Evolutionary conservation across 306 rosid genomes (phyloP).

Genomic region (Phaseolus lunatus): DNA sequence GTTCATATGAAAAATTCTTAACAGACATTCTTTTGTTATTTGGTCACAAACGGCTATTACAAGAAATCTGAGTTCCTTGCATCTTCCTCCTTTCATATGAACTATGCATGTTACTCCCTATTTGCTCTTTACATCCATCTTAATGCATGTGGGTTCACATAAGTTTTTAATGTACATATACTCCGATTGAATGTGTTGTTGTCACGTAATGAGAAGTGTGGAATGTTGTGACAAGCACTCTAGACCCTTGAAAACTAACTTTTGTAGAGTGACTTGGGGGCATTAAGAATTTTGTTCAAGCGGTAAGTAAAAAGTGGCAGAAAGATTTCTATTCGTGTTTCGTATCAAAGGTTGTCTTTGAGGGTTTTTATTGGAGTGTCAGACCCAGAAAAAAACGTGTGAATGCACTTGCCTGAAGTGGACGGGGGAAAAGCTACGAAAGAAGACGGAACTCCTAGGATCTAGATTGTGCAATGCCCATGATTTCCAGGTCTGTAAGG

Average conservation of each 20-base stretch:
- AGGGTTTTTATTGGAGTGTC: background rate
- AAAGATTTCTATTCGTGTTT: background rate
- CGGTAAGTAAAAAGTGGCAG: background rate
- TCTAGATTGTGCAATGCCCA: slow-evolving; percentile 69
- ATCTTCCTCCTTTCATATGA: background rate
- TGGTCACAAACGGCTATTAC: background rate
- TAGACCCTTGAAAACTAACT: background rate
- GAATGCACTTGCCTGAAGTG: slow-evolving; percentile 75
- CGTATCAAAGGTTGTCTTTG: background rate
- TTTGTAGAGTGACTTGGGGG: background rate
- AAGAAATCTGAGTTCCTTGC: too few relatives aligned
- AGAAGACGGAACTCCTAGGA: slow-evolving; percentile 67
- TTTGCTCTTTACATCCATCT: background rate
- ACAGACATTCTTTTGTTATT: background rate
- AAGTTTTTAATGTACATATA: background rate
- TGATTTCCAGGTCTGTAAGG: slow-evolving; percentile 77
- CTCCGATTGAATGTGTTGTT: background rate
- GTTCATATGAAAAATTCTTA: background rate
- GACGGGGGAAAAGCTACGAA: slow-evolving; percentile 78
- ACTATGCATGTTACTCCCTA: background rate
- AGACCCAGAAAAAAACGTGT: background rate
- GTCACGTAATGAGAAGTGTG: background rate
- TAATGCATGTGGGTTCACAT: background rate
- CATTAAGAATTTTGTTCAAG: background rate
- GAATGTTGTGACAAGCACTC: background rate